Percentiles rank a stretch among this genome's conserved stretches.
phyloP scores from a whole-genome alignment of 177 flowering plant genomes.

The Vitis hybrid region DNA sequence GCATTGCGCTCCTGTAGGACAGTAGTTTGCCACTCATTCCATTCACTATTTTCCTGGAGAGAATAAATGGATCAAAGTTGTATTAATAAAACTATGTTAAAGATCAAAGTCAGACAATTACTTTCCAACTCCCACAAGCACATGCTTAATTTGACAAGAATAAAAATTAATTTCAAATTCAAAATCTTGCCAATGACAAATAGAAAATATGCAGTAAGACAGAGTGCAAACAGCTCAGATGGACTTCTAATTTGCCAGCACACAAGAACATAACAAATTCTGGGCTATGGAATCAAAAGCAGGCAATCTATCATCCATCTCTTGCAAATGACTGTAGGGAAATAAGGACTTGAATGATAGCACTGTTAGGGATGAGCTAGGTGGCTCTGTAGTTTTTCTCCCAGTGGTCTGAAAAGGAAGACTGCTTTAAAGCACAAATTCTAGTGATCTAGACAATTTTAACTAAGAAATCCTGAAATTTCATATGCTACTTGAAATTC shows the following conservation, averaged over 20 bases:
- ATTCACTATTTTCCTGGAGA: slow-evolving; percentile 64
- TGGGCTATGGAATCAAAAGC: background rate
- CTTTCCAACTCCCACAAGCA: background rate
- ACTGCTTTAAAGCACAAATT: background rate
- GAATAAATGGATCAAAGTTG: slow-evolving; percentile 5
- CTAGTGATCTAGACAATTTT: background rate
- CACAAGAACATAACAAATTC: background rate
- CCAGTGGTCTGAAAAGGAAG: background rate
- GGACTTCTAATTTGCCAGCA: background rate
- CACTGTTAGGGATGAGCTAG: background rate
- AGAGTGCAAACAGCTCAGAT: background rate
- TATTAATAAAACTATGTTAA: background rate
- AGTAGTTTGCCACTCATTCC: slow-evolving; percentile 79
- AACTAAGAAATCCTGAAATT: background rate
- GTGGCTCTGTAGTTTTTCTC: background rate
- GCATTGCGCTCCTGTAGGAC: slow-evolving; percentile 78
- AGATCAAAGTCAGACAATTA: background rate
- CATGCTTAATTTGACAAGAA: background rate
- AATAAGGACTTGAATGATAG: background rate
- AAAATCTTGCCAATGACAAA: background rate
- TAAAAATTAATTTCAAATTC: background rate
- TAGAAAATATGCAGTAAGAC: background rate
- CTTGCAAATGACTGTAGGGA: background rate
- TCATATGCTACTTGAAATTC: too few species aligned
- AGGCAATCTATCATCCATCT: background rate